phyloP scores from a whole-genome alignment of 768 basidiomycete genomes.

The Rhodotorula diobovata region DNA sequence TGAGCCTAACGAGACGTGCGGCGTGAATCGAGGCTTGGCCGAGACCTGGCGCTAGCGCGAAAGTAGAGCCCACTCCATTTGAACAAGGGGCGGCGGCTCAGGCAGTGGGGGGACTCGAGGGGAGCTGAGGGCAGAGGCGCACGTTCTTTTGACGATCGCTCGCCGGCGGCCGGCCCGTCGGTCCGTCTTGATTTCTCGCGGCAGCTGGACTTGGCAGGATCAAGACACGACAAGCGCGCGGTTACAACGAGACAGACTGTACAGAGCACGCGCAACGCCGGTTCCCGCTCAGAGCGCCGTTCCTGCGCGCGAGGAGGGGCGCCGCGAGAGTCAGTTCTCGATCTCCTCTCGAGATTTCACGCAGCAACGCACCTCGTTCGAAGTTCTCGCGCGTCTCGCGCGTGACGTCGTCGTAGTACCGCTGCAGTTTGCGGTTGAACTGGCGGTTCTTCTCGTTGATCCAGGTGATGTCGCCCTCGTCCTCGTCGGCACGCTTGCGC shows the following conservation, averaged over 20 bases:
- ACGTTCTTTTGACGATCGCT: too few relatives aligned
- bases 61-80: too few relatives aligned
- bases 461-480: slow-evolving; percentile 93
- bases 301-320: not conserved
- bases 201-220: too few relatives aligned
- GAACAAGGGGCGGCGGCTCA: too few relatives aligned
- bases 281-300: not conserved
- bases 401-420: slow-evolving; percentile 98
- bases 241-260: not conserved
- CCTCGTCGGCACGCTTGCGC: slow-evolving; percentile 81
- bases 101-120: too few relatives aligned
- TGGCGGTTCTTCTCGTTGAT: slow-evolving; percentile 51
- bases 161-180: too few relatives aligned
- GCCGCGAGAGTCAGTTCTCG: not conserved
- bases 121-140: too few relatives aligned
- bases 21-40: too few relatives aligned
- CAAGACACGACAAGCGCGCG: not conserved
- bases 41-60: too few relatives aligned
- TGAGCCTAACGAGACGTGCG: too few relatives aligned
- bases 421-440: slow-evolving; percentile 84
- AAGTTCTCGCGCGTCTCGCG: slow-evolving; percentile 94
- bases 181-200: too few relatives aligned
- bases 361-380: slow-evolving; percentile 76
- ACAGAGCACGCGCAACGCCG: not conserved
- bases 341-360: not conserved